A percentile compares a stretch with the other conserved stretches of the same genome.
Conservation (phyloP, 352 stramenopile species). For the Globisporangium nagaii region DNA sequence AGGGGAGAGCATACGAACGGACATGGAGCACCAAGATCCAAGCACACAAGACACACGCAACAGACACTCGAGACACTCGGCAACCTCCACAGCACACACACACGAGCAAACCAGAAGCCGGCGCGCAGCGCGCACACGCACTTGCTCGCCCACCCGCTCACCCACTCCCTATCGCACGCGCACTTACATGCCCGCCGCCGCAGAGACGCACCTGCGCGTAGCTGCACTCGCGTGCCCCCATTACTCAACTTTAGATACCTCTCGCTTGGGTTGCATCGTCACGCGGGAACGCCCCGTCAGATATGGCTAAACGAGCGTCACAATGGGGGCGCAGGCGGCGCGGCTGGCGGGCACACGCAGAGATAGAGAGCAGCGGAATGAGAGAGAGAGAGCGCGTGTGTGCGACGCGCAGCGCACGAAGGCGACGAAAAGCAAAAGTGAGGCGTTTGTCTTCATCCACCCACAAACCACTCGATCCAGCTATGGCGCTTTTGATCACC, state of each 20-base stretch:
- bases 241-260: slow-evolving; percentile 14
- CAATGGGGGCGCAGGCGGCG: slow-evolving; percentile 3
- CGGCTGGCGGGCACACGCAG: not conserved
- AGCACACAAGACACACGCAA: not conserved
- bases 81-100: not conserved
- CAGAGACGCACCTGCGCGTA: not conserved
- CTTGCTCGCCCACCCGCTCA: too few species aligned
- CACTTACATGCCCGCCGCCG: not conserved
- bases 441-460: too few species aligned
- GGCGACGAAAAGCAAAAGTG: slow-evolving; percentile 1
- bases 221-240: slow-evolving; percentile 3
- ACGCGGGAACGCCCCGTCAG: slow-evolving; percentile 13
- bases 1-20: too few species aligned
- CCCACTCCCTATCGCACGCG: not conserved
- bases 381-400: not conserved
- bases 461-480: too few species aligned
- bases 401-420: not conserved
- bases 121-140: not conserved
- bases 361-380: not conserved
- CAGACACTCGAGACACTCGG: not conserved
- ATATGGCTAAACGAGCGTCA: slow-evolving; percentile 27
- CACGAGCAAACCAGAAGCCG: not conserved
- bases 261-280: slow-evolving; percentile 18
- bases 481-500: too few species aligned
- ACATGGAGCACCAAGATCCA: too few species aligned